phyloP scores from a whole-genome alignment of 139 green algal species.

The Bryopsis sp. region DNA sequence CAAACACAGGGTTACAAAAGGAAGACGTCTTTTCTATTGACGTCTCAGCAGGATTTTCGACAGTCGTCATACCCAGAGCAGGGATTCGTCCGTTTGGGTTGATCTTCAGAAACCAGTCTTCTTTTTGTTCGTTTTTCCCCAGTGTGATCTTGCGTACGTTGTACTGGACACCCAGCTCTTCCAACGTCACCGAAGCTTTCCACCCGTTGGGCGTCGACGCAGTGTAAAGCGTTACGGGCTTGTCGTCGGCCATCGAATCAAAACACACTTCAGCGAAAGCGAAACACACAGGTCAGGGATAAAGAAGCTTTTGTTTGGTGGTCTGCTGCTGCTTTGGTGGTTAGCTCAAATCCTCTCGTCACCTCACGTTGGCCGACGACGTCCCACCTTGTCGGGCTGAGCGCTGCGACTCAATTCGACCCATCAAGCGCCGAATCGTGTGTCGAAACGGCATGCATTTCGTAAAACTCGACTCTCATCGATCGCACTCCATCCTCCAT shows the following conservation, averaged over 20 bases:
- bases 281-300: too few relatives aligned
- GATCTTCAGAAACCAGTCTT: conserved; percentile 35
- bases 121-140: conserved; percentile 32
- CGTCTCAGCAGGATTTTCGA: not conserved
- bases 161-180: conserved; percentile 33
- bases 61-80: conserved; percentile 26
- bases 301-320: not conserved
- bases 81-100: conserved; percentile 45
- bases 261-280: not conserved
- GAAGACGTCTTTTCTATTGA: too few relatives aligned
- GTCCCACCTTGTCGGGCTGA: not conserved
- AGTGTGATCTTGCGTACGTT: conserved; percentile 27
- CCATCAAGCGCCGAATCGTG: too few relatives aligned
- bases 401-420: not conserved
- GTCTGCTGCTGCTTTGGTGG: not conserved
- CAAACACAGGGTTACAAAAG: too few relatives aligned
- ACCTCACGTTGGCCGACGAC: not conserved
- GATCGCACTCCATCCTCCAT: too few relatives aligned
- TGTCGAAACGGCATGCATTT: too few relatives aligned
- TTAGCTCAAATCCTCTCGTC: not conserved
- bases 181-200: conserved; percentile 36
- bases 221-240: conserved; percentile 29
- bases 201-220: conserved; percentile 31
- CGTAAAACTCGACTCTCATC: too few relatives aligned
- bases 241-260: not conserved